These are phyloP conservation scores for Lentinula novae-zelandiae DNA, from an alignment of 1,284 basidiomycete genomes.

Conservation along the genomic window DNA sequence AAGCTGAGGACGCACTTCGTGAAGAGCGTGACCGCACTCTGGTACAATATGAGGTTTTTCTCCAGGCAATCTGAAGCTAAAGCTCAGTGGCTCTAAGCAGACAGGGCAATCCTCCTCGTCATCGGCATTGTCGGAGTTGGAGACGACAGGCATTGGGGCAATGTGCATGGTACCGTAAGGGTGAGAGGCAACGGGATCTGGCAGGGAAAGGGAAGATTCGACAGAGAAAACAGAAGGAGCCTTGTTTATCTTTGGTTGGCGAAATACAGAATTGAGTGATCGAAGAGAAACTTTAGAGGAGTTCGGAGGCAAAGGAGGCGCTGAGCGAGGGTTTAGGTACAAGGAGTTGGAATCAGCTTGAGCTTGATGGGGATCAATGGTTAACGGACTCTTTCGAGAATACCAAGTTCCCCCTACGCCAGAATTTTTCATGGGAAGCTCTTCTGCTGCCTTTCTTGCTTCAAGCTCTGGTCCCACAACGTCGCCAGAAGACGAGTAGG, in stretches of 20 bases:
- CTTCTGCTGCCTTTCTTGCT: not conserved
- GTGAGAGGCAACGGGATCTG: conserved; percentile 22
- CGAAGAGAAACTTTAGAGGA: conserved; percentile 21
- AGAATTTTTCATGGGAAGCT: not conserved
- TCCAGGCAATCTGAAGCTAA: conserved; percentile 83
- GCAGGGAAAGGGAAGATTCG: conserved; percentile 23
- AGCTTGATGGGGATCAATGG: conserved; percentile 6
- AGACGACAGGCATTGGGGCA: conserved; percentile 58
- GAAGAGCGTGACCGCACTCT: conserved; percentile 95
- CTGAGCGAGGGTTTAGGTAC: conserved; percentile 5
- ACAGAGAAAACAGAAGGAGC: conserved; percentile 34
- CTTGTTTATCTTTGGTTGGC: conserved; percentile 25
- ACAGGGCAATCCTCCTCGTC: conserved; percentile 88
- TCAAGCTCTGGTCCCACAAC: not conserved
- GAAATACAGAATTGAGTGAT: conserved; percentile 30
- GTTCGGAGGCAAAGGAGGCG: conserved; percentile 10
- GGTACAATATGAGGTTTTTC: conserved; percentile 97
- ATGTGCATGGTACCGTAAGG: conserved; percentile 48
- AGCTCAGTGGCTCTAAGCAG: conserved; percentile 86
- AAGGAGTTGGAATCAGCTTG: not conserved
- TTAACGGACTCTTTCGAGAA: not conserved
- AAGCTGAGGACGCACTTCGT: conserved; percentile 61
- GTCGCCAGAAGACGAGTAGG: not conserved
- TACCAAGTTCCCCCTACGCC: not conserved
- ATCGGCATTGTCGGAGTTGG: conserved; percentile 55